Evolutionary conservation across 1,139 yeast species (phyloP), one percentile per base, ranked within the genome.

Genomic region (Protomyces inundatus): DNA sequence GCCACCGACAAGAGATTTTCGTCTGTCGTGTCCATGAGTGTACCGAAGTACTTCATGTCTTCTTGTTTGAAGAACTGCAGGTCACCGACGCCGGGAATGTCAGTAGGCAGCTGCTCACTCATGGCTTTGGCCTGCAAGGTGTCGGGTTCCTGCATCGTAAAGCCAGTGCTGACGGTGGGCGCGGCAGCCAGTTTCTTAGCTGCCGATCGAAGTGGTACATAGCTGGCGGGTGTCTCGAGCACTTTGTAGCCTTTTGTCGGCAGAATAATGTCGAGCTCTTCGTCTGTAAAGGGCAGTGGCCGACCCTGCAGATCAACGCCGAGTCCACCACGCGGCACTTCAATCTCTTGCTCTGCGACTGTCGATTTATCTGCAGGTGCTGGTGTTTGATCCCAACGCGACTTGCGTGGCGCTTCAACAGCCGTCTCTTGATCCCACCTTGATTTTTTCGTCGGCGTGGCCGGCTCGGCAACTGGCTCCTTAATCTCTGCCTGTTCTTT

Each of bases 11-110:
- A 70, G 0, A 77, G 74, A 33, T 67, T 70, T 33, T 73, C 76
- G 6, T 73, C 73, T 16, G 75, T 73, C 1, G 77, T 72, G 12
- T 77, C 77, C 5, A 86, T 75, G 16, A 88, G 79, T 66, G 82
- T 81, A 0, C 88, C 86, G 73, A 91, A 90, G 71, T 87, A 83
- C 71, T 84, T 83, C 74, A 81, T 77, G 72, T 91, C 97, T 61
- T 85, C 84, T 51, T 84, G 85, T 68, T 84, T 87, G 74, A 89
- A 86, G 71, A 79, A 84, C 69, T 84, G 85, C 10, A 90, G 73
- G 55, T 84, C 86, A 52, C 80, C 80, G 0, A 85, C 81, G 0
- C 87, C 91, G 0, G 90, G 87, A 3, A 86, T 78, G 46, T 85
- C 86, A 0, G 82, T 74, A 1, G 85, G 80, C 3, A 84, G 69